These are phyloP conservation scores for Sesbania bispinosa DNA, from an alignment of 306 rosid genomes.

Conservation along the genomic window DNA sequence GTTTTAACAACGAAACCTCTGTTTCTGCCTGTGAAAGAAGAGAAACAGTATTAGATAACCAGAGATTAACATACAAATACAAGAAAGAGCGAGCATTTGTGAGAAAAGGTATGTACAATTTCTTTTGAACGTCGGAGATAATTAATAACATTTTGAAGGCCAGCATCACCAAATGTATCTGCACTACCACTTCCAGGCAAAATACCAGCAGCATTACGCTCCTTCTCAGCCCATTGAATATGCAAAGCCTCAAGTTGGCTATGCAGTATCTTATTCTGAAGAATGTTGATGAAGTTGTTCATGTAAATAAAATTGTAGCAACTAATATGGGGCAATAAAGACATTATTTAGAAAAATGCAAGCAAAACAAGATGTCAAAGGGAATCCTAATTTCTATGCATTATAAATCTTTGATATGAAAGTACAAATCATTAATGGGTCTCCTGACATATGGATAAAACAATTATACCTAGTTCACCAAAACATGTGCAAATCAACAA, in stretches of 20 bases:
- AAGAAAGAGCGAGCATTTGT: background rate
- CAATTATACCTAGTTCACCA: background rate
- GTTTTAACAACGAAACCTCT: constrained; percentile 78
- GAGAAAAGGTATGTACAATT: constrained; percentile 53
- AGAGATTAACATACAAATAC: background rate
- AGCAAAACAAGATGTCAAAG: background rate
- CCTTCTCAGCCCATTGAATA: constrained; percentile 84
- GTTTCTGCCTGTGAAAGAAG: constrained; percentile 74
- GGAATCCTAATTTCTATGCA: background rate
- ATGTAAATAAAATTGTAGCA: constrained; percentile 3
- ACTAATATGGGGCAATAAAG: background rate
- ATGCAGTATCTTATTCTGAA: constrained; percentile 87
- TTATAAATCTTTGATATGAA: background rate
- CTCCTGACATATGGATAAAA: background rate
- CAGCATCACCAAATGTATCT: constrained; percentile 49
- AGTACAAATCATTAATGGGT: background rate
- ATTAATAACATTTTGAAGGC: constrained; percentile 69
- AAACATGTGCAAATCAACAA: background rate
- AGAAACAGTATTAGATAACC: constrained; percentile 16
- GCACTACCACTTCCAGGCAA: constrained; percentile 44
- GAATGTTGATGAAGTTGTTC: background rate
- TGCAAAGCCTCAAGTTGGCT: constrained; percentile 87
- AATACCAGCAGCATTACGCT: constrained; percentile 66
- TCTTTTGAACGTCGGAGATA: constrained; percentile 93
- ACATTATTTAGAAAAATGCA: background rate